phyloP scores from a whole-genome alignment of 495 filamentous ascomycete genomes.

The Sphaerosporella brunnea region DNA sequence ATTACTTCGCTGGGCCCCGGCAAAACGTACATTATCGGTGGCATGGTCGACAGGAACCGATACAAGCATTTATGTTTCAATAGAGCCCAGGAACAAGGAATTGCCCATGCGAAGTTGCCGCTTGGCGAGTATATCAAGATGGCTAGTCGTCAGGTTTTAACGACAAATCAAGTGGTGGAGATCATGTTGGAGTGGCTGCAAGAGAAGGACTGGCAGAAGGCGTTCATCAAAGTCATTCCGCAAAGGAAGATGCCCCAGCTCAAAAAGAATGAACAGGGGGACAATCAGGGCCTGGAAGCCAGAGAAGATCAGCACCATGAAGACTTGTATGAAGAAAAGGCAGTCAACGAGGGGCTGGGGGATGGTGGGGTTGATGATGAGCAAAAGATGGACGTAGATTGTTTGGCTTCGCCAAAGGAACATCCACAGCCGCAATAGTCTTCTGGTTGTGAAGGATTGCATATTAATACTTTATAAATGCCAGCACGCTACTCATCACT shows the following conservation, averaged over 20 bases:
- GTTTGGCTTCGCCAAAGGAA: too few species aligned
- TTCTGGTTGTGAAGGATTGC: too few species aligned
- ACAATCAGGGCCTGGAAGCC: too few species aligned
- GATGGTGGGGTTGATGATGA: too few species aligned
- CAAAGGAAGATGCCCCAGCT: conserved; percentile 61
- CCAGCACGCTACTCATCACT: too few species aligned
- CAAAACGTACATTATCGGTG: conserved; percentile 83
- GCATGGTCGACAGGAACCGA: conserved; percentile 84
- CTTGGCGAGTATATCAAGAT: conserved; percentile 87
- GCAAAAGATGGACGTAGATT: too few species aligned
- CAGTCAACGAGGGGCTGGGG: too few species aligned
- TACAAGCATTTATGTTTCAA: conserved; percentile 71
- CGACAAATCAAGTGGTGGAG: conserved; percentile 88
- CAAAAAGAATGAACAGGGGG: too few species aligned
- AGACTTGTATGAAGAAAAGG: too few species aligned
- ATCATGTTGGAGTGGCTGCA: conserved; percentile 92
- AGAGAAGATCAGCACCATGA: too few species aligned
- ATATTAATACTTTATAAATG: too few species aligned
- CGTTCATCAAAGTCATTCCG: conserved; percentile 73
- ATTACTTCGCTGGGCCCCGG: conserved; percentile 62
- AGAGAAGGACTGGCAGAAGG: conserved; percentile 69
- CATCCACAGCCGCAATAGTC: too few species aligned
- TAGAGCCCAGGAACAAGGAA: conserved; percentile 49
- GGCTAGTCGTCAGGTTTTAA: conserved; percentile 61
- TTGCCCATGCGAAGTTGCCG: conserved; percentile 76